Base-by-base conservation (phyloP, 805 yeast genomes). In the Kodamaea kakaduensis region DNA sequence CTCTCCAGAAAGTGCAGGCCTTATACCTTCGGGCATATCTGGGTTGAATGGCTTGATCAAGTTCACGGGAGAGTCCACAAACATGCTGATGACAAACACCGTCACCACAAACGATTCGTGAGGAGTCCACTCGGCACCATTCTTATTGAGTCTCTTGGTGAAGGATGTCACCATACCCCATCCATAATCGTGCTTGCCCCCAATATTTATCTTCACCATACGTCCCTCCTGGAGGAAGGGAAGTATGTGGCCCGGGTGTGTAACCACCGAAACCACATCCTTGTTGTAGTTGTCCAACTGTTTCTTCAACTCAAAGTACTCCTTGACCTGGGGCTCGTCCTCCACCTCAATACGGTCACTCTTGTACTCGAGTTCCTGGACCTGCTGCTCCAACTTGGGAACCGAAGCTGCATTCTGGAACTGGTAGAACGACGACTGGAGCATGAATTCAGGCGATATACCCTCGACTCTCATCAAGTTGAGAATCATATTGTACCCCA, bases 391-490 rank as follows among this genome's bases (percentile, higher is more conserved):
- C 67, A 93, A 68, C 12, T 72, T 66, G 1, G 99, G 99, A 9
- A 94, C 95, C 16, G 94, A 77, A 10, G 90, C 77, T 7, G 90
- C 86, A 55, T 85, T 90, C 58, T 93, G 99, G 58, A 89, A 94
- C 60, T 93, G 99, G 65, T 68, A 93, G 54, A 93, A 93, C 2
- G 98, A 90, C 48, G 83, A 76, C 56, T 88, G 95, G 46, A 93
- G 71, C 97, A 93, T 89, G 45, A 84, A 93, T 58, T 93, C 98
- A 0, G 99, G 97, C 1, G 97, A 88, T 37, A 93, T 86, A 41
- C 98, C 98, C 63, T 93, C 98, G 10, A 93, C 98, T 55, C 98
- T 78, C 83, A 93, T 78, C 58, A 93, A 71, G 58, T 93, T 93
- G 60, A 93, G 73, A 51, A 89, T 86, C 99, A 93, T 93, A 58